Base-by-base conservation (phyloP, 169 alveolate genomes). In the Cryptosporidium ubiquitum region DNA sequence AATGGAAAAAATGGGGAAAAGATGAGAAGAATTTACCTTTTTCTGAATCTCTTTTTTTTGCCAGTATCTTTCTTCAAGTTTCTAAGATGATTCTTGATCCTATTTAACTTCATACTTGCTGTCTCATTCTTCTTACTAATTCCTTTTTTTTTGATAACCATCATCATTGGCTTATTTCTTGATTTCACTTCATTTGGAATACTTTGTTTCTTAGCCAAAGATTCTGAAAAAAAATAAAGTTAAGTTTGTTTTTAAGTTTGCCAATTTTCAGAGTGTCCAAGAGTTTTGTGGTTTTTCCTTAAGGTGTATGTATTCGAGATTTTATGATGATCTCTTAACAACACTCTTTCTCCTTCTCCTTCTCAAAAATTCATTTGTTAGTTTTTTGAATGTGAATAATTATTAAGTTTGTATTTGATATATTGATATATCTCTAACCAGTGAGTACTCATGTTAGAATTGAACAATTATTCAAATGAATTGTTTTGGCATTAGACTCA, bases 141-240 rank as follows among this genome's bases (percentile, higher is more conserved):
- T 16, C 73, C 73, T 64, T 68, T 58, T 35, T 79, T 64, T 26
- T 79, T 79, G 7, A 93, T 23, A 1, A 94, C 84, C 95, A 93
- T 93, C 92, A 93, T 86, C 29, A 91, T 85, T n/a, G 95, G 95
- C 52, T 93, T 93, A 84, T 92, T 93, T 42, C 95, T 84, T 5
- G 92, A 86, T 84, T 93, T 86, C 3, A 93, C 94, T 6, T 70
- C 85, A 44, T 93, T 91, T 35, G 95, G 91, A n/a, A 91, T 79
- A 68, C 95, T 93, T 91, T 93, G 95, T 57, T 84, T 92, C 31
- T 86, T 89, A 14, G 91, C 39, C 68, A 61, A 12, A 7, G 89
- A 79, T n/a, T 79, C 89, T 79, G 39, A 20, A 74, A 29, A 23
- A 20, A 29, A 37, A n/a, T 70, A n/a, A 55, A 55, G 31, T 18